phyloP scores from a whole-genome alignment of 2,329 filamentous ascomycete genomes.

The Neofusicoccum laricinum region DNA sequence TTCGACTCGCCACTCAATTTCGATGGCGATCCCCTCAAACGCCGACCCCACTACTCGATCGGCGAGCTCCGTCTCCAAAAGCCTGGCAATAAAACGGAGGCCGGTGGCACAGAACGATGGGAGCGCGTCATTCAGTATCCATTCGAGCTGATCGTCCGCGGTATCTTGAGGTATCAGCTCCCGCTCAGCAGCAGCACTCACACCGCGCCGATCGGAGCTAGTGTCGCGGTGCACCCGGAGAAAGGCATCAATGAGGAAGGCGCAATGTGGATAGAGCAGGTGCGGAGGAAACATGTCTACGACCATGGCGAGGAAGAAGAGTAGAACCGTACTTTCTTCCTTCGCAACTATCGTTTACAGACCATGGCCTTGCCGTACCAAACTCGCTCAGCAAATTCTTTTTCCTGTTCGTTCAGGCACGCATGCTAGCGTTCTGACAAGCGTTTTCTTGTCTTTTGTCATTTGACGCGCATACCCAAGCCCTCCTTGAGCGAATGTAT shows the following conservation, averaged over 20 bases:
- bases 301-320: background rate
- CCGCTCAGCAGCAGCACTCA: constrained; percentile 56
- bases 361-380: background rate
- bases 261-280: constrained; percentile 13
- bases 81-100: constrained; percentile 84
- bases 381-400: background rate
- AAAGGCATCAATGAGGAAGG: constrained; percentile 9
- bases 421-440: background rate
- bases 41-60: constrained; percentile 66
- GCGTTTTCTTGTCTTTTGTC: background rate
- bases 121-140: constrained; percentile 85
- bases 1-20: constrained; percentile 89
- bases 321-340: background rate
- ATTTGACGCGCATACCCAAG: constrained; percentile 12
- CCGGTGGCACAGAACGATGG: constrained; percentile 81
- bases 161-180: constrained; percentile 78
- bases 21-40: constrained; percentile 83
- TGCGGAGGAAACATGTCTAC: background rate
- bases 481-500: constrained; percentile 5
- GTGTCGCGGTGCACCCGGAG: constrained; percentile 24
- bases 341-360: background rate
- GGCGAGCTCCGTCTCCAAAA: constrained; percentile 79
- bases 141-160: constrained; percentile 89
- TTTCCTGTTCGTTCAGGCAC: background rate
- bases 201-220: constrained; percentile 49